Conservation (phyloP, 176 grass and related monocot species). For the Alloteropsis semialata region DNA sequence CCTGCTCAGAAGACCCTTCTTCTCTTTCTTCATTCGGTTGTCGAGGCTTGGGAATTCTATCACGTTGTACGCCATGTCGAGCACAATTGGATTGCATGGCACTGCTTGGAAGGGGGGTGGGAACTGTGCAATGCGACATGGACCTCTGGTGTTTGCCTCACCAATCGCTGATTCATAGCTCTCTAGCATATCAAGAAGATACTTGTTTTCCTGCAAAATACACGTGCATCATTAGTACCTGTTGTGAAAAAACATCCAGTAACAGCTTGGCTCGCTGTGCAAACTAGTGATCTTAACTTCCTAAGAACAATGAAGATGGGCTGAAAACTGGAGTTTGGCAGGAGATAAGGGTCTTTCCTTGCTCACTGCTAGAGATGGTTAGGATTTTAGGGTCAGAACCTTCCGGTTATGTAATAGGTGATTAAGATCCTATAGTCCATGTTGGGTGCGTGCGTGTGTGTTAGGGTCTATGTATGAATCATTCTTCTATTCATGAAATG, state of each 20-base stretch:
- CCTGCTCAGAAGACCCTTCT: constrained; percentile 88
- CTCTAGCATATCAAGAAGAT: constrained; percentile 74
- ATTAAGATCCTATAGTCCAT: too few species aligned
- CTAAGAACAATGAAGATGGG: background rate
- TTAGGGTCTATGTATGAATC: too few species aligned
- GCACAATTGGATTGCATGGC: constrained; percentile 92
- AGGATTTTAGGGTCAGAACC: too few species aligned
- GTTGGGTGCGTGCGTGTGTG: too few species aligned
- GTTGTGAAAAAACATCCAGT: background rate
- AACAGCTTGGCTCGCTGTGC: background rate
- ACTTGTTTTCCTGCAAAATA: constrained; percentile 61
- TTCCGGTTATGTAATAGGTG: too few species aligned
- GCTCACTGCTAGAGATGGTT: too few species aligned
- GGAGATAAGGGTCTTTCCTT: too few species aligned
- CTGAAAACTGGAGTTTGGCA: too few species aligned
- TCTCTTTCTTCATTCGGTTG: constrained; percentile 96
- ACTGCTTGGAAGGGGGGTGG: constrained; percentile 74
- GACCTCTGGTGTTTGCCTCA: constrained; percentile 61
- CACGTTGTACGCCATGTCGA: constrained; percentile 80
- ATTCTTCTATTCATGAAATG: too few species aligned
- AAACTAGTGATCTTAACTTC: background rate
- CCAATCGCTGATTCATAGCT: constrained; percentile 79
- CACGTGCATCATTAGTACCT: constrained; percentile 12
- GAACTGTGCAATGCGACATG: constrained; percentile 56
- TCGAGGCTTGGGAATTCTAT: constrained; percentile 89